These are phyloP conservation scores for Diaporthe vexans DNA, from an alignment of 2,329 filamentous ascomycete species.

Conservation along the genomic window DNA sequence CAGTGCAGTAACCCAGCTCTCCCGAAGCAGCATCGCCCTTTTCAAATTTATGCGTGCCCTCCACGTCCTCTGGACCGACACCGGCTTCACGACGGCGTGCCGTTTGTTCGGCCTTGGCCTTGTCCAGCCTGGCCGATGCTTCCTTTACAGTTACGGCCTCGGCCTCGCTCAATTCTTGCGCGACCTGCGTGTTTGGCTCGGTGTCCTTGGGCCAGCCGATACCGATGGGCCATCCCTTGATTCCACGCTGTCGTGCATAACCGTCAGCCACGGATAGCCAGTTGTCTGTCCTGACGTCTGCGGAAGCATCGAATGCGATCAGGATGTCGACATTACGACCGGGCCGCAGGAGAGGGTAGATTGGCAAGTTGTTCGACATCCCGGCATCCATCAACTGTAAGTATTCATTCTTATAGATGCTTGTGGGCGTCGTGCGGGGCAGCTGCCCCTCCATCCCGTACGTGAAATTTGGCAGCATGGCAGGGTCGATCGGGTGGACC, in stretches of 20 bases:
- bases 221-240: constrained; percentile 95
- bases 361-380: constrained; percentile 98
- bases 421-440: constrained; percentile 82
- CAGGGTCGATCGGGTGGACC: constrained; percentile 94
- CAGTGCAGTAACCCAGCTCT: constrained; percentile 91
- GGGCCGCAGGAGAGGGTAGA: constrained; percentile 92
- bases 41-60: constrained; percentile 50
- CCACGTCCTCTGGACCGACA: constrained; percentile 46
- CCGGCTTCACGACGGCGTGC: constrained; percentile 50
- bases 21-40: constrained; percentile 60
- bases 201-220: constrained; percentile 87
- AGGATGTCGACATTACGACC: constrained; percentile 91
- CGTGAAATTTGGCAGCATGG: constrained; percentile 89
- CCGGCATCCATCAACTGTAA: constrained; percentile 95
- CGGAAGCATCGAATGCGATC: constrained; percentile 93
- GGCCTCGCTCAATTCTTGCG: constrained; percentile 76
- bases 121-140: constrained; percentile 72
- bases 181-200: constrained; percentile 71
- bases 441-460: constrained; percentile 84
- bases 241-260: constrained; percentile 88
- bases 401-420: constrained; percentile 78
- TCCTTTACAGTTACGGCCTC: constrained; percentile 72
- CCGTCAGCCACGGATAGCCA: constrained; percentile 96
- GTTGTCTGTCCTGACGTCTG: constrained; percentile 93
- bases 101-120: constrained; percentile 67